Base-by-base conservation (phyloP, 2,329 filamentous ascomycete genomes). In the Alternaria sp. region DNA sequence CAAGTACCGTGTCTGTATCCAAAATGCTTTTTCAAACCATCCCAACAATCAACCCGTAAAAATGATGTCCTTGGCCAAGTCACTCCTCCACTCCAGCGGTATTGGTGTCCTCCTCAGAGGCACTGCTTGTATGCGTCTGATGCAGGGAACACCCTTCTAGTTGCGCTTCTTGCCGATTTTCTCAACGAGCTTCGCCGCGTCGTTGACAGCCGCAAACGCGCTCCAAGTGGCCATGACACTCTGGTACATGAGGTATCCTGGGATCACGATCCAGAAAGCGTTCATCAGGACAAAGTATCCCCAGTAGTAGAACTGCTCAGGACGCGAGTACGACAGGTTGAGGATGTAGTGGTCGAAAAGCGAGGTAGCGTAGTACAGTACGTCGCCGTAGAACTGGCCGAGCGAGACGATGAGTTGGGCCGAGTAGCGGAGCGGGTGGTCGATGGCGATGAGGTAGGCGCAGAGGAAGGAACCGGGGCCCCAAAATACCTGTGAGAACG, bases 201-300 rank as follows among this genome's bases (percentile, higher is more conserved):
- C 77, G 53, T 76, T 73, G 64, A 80, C 68, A 11, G 77, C 78
- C 28, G 65, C 66, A 61, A 80, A 79, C n/a, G 78, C 77, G 54
- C 74, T 71, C 57, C 71, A 71, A 23, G 67, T 75, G 7, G 75
- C 76, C 51, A 65, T 63, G 12, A 80, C 73, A 59, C 78, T 79
- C 58, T 75, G 73, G 64, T 65, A 74, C 61, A 81, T 72, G 57
- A 81, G 65, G 60, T 69, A 76, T 32, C 73, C 66, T 4, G 88
- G 88, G 57, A 90, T 85, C 30, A 89, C 81, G 58, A 90, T 89
- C 88, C 88, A 90, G 74, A 90, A 87, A 55, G 85, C 84, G 72
- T 90, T 90, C 87, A 90, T 89, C 30, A 87, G 78, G 60, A 90
- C 84, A 74, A 88, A 90, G 77, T 90, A 90, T 44, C 85, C 81